Conservation (phyloP, 2,329 filamentous ascomycete species). For the Macrophomina pseudophaseolina region DNA sequence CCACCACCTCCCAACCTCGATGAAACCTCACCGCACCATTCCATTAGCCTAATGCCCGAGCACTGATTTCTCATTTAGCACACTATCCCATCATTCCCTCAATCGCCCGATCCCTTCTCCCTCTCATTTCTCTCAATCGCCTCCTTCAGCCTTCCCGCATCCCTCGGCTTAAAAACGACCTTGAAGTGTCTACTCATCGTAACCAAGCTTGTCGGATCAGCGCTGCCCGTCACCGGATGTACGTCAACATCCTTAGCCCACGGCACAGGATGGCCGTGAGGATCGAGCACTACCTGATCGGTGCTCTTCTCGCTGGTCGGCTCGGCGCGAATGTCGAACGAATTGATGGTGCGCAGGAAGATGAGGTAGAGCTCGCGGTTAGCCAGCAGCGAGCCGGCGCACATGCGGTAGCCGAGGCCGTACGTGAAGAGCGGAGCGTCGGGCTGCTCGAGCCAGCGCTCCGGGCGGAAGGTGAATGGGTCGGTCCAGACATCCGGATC, state of each 20-base stretch:
- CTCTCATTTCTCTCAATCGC: conserved; percentile 37
- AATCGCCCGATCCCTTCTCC: conserved; percentile 21
- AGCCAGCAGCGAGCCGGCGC: conserved; percentile 65
- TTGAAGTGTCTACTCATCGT: conserved; percentile 64
- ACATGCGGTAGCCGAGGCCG: conserved; percentile 71
- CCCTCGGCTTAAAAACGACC: conserved; percentile 63
- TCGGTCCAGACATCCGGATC: conserved; percentile 64
- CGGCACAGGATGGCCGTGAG: conserved; percentile 5
- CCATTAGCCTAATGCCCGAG: neutral
- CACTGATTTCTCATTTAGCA: no score
- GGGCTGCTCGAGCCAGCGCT: conserved; percentile 67
- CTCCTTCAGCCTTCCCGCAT: conserved; percentile 51
- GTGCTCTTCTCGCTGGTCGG: conserved; percentile 42
- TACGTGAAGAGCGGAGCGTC: conserved; percentile 70
- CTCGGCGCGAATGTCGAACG: conserved; percentile 63
- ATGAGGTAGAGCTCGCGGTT: conserved; percentile 70
- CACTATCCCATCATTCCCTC: neutral
- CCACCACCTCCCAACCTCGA: no score
- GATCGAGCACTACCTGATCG: neutral
- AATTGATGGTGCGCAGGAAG: conserved; percentile 66
- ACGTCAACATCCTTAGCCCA: conserved; percentile 51
- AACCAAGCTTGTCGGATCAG: conserved; percentile 67
- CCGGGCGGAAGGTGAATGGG: conserved; percentile 63
- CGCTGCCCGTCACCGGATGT: conserved; percentile 64
- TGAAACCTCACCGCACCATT: neutral